Base-by-base conservation (phyloP, 176 grass and related monocot genomes). In the Oropetium thomaeum region DNA sequence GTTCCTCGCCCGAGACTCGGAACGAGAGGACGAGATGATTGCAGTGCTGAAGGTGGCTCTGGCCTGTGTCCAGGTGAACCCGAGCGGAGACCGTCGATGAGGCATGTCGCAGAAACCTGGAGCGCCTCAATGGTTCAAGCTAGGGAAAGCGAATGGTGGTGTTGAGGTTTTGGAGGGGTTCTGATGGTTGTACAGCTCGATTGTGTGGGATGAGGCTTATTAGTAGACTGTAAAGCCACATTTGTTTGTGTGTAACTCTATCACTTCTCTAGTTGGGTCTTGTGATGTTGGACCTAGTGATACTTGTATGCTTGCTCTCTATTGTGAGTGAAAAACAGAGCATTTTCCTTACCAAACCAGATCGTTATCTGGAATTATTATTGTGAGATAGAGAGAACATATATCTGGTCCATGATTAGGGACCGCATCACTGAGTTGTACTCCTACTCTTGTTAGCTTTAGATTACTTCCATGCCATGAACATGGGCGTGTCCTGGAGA, bases 31-130 rank as follows among this genome's bases (percentile, higher is more conserved):
- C 47, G 91, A 98, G 84, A 92, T 94, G 55, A 86, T 94, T 2
- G 37, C 74, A n/a, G 87, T 89, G 20, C 81, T 98, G 37, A 94
- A 98, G 78, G 76, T 94, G 8, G 79, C 95, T 67, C 85, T 98
- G 7, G 78, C 81, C 27, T 98, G 95, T 4, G 86, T 98, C 48
- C 86, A 88, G 49, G 75, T 75, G 2, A 90, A 94, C 71, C 86
- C 22, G 91, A 92, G 71, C 84, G 67, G 65, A 90, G 95, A 68
- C 91, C 89, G 0, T 72, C 55, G 2, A 92, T 94, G 89, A 85
- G 87, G 75, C 60, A 91, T 75, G 89, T 90, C 0, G 52, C 32
- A 11, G 91, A 98, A 32, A 81, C 79, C 63, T 98, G 76, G 91
- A 92, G 30, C 76, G 79, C 16, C 62, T 88, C 33, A 74, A 69